phyloP scores from a whole-genome alignment of 2,329 filamentous ascomycete species.

The Colletotrichum spinosum region DNA sequence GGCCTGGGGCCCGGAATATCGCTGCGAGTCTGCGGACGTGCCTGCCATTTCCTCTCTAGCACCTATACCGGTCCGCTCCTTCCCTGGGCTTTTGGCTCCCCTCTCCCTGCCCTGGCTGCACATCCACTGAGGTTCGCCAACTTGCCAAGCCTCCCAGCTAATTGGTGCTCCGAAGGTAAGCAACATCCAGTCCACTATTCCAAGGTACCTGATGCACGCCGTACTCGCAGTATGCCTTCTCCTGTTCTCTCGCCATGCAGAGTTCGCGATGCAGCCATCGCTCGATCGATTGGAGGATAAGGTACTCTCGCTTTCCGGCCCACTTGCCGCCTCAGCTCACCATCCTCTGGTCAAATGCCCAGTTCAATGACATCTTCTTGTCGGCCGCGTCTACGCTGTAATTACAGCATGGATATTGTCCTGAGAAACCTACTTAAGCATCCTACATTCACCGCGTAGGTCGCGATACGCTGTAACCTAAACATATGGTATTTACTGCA shows the following conservation, averaged over 20 bases:
- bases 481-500: too few species aligned
- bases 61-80: slow-evolving; percentile 27
- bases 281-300: slow-evolving; percentile 25
- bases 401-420: too few species aligned
- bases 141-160: slow-evolving; percentile 20
- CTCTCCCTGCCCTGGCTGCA: slow-evolving; percentile 2
- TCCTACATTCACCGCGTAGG: too few species aligned
- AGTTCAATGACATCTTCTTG: too few species aligned
- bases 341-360: neutral
- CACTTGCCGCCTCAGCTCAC: slow-evolving; percentile 34
- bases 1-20: slow-evolving; percentile 6
- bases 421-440: too few species aligned
- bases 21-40: slow-evolving; percentile 24
- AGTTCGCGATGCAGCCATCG: slow-evolving; percentile 17
- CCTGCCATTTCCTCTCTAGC: slow-evolving; percentile 17
- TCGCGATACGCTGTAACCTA: too few species aligned
- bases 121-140: neutral
- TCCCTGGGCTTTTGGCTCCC: slow-evolving; percentile 4
- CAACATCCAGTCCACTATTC: slow-evolving; percentile 8
- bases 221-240: slow-evolving; percentile 7
- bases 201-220: neutral
- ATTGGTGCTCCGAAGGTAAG: slow-evolving; percentile 27
- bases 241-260: neutral
- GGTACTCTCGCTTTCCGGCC: slow-evolving; percentile 18
- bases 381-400: too few species aligned